phyloP scores from a whole-genome alignment of 768 basidiomycete genomes.

The Pseudohyphozyma bogoriensis region DNA sequence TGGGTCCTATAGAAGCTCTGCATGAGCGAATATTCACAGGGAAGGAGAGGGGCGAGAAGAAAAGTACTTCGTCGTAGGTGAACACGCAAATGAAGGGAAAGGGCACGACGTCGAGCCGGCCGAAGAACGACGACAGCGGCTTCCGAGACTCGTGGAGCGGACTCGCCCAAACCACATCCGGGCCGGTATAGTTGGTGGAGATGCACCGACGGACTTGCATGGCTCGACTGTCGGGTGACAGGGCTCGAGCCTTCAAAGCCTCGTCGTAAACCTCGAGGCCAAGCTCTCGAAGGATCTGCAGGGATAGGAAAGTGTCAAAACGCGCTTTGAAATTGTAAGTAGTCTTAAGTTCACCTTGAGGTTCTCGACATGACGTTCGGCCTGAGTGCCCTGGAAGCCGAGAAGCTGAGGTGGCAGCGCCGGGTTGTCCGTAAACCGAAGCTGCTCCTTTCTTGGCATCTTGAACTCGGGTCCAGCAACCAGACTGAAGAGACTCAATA shows the following conservation, averaged over 20 bases:
- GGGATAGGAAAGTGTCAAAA: too few species aligned
- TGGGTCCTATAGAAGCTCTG: neutral
- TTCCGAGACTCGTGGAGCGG: constrained; percentile 15
- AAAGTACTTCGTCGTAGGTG: constrained; percentile 60
- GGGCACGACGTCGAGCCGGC: constrained; percentile 69
- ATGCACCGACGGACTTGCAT: constrained; percentile 49
- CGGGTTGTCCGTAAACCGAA: constrained; percentile 48
- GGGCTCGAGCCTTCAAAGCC: constrained; percentile 43
- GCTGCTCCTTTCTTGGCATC: constrained; percentile 51
- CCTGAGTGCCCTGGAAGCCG: constrained; percentile 53
- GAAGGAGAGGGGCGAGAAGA: constrained; percentile 45
- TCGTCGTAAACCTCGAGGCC: constrained; percentile 50
- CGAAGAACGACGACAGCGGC: constrained; percentile 50
- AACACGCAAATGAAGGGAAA: constrained; percentile 67
- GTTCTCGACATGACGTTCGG: constrained; percentile 66
- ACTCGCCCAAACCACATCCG: constrained; percentile 60
- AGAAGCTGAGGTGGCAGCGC: constrained; percentile 63
- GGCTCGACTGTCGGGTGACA: constrained; percentile 43
- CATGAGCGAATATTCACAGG: too few species aligned
- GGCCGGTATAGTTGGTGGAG: constrained; percentile 52
- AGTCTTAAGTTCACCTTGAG: constrained; percentile 48
- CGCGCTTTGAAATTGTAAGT: too few species aligned
- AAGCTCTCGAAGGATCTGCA: constrained; percentile 62
- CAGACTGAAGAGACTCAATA: constrained; percentile 32
- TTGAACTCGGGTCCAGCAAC: constrained; percentile 51